phyloP scores from a whole-genome alignment of 2,329 filamentous ascomycete species.

The Pochonia chlamydosporia region DNA sequence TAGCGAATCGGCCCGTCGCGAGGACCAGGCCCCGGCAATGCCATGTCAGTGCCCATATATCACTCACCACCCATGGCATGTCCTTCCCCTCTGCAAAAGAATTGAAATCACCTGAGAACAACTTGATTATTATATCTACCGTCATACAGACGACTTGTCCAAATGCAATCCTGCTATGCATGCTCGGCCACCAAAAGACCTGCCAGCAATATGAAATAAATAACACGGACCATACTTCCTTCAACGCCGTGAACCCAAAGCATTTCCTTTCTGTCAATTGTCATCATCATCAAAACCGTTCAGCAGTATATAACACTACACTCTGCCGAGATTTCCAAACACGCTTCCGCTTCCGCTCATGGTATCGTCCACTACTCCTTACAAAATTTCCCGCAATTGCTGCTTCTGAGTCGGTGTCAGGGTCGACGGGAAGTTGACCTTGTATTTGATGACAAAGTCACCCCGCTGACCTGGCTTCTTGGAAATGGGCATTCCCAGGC shows the following conservation, averaged over 20 bases:
- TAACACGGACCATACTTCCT: background rate
- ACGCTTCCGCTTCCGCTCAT: background rate
- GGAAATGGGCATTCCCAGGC: conserved; percentile 87
- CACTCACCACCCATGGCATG: too few species aligned
- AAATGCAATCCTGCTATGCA: background rate
- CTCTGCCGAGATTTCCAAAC: conserved; percentile 1
- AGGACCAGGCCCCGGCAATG: too few species aligned
- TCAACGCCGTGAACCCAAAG: conserved; percentile 3
- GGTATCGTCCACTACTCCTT: conserved; percentile 14
- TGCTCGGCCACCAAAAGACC: background rate
- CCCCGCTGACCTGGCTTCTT: conserved; percentile 83
- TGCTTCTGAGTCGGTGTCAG: conserved; percentile 76
- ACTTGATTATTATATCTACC: background rate
- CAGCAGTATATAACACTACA: conserved; percentile 2
- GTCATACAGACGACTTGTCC: background rate
- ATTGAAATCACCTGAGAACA: too few species aligned
- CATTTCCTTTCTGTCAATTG: background rate
- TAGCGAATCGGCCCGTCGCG: too few species aligned
- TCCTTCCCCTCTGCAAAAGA: too few species aligned
- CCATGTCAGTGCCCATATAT: too few species aligned
- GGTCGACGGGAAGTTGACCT: conserved; percentile 82
- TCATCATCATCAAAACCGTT: conserved; percentile 3
- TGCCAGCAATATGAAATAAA: background rate
- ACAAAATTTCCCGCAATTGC: conserved; percentile 73
- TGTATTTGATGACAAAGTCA: conserved; percentile 83